phyloP scores from a whole-genome alignment of 1,139 yeast genomes.

The Arxiozyma heterogenica region DNA sequence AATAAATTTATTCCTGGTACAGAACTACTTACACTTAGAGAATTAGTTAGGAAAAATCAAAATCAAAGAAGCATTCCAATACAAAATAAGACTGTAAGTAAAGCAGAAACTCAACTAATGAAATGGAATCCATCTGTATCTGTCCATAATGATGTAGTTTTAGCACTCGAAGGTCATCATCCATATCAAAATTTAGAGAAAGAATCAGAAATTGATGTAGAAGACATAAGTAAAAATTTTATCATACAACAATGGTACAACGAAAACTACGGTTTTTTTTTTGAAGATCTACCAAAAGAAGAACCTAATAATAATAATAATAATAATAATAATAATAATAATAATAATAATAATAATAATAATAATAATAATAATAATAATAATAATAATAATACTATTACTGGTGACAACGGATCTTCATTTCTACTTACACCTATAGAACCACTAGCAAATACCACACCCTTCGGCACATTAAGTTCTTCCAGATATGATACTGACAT shows the following conservation, averaged over 20 bases:
- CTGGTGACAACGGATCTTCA: background rate
- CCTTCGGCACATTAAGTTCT: background rate
- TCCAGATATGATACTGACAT: background rate
- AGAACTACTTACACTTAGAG: slow-evolving; percentile 21
- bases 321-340: background rate
- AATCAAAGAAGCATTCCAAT: slow-evolving; percentile 23
- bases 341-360: background rate
- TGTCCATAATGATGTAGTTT: slow-evolving; percentile 26
- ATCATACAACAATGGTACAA: slow-evolving; percentile 3
- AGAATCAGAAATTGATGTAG: background rate
- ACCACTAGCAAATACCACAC: background rate
- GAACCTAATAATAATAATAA: background rate
- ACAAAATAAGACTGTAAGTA: slow-evolving; percentile 33
- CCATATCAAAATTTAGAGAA: slow-evolving; percentile 15
- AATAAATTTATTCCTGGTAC: slow-evolving; percentile 9
- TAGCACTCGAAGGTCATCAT: slow-evolving; percentile 22
- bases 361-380: background rate
- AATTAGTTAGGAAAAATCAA: slow-evolving; percentile 28
- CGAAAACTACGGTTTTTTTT: slow-evolving; percentile 1
- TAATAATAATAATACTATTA: background rate
- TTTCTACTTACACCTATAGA: background rate
- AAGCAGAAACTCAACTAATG: slow-evolving; percentile 44
- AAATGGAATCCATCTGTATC: slow-evolving; percentile 47
- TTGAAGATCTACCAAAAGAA: background rate
- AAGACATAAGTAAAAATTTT: background rate